Conservation (phyloP, 2,329 filamentous ascomycete genomes). For the Fusarium clavum region DNA sequence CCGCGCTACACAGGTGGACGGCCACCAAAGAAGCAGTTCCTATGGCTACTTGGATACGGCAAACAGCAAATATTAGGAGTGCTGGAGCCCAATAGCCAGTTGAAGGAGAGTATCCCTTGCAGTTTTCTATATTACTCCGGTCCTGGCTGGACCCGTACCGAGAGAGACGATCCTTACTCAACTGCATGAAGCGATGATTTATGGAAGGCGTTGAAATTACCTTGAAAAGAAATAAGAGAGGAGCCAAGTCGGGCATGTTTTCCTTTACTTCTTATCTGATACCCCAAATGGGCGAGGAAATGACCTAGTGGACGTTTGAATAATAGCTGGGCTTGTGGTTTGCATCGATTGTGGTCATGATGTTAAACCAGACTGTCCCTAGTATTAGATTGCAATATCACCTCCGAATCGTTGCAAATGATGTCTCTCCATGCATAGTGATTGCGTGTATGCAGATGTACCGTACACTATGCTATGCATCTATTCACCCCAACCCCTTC, state of each 20-base stretch:
- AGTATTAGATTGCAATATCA: conserved; percentile 35
- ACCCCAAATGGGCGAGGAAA: conserved; percentile 2
- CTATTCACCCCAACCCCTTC: background rate
- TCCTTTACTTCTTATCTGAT: conserved; percentile 34
- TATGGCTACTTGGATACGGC: conserved; percentile 51
- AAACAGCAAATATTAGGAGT: conserved; percentile 43
- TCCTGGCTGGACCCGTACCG: conserved; percentile 45
- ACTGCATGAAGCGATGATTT: conserved; percentile 41
- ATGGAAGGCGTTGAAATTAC: conserved; percentile 30
- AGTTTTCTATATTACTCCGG: conserved; percentile 41
- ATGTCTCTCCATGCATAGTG: background rate
- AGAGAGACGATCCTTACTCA: conserved; percentile 39
- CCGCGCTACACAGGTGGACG: conserved; percentile 42
- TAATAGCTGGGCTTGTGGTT: conserved; percentile 18
- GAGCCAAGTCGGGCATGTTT: conserved; percentile 33
- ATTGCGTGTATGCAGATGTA: background rate
- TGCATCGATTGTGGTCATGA: conserved; percentile 40
- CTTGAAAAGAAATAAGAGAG: conserved; percentile 18
- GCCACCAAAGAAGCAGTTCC: conserved; percentile 52
- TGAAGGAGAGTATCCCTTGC: conserved; percentile 23
- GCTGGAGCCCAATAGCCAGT: conserved; percentile 31
- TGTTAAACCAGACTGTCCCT: conserved; percentile 36
- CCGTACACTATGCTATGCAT: background rate
- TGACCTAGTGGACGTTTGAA: conserved; percentile 8
- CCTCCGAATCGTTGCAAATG: conserved; percentile 23